Evolutionary conservation across 768 basidiomycete species (phyloP), one percentile per base, ranked within the genome.

Genomic region (Boletus fagicola): DNA sequence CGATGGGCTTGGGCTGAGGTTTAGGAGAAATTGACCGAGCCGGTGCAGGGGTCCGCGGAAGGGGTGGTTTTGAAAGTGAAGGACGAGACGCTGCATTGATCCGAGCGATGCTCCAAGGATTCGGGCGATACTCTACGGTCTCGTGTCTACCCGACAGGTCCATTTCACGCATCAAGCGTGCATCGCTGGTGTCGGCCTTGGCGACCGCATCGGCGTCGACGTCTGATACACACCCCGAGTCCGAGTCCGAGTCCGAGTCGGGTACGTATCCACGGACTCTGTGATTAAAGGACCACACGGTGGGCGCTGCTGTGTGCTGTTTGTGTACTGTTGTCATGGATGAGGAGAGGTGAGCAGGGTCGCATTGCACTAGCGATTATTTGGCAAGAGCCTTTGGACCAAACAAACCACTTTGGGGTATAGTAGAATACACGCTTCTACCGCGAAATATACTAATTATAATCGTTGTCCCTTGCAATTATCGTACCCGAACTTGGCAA

Each of bases 101-200:
- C 63, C 84, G 87, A 4, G 90, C 90, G 54, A 92, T 90, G 54
- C 81, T 83, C 80, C 89, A 92, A 0, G 90, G 90, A 65, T 90
- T 92, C 0, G 88, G 82, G 49, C 83, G 87, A 74, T 84, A 90
- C 7, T 74, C 67, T 1, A 85, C 88, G 33, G 76, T 69, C 52
- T 91, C 90, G 51, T 81, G 73, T 47, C 90, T 77, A 2, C 74
- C 65, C 0, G 85, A 79, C 2, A 90, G 71, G 61, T 90, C 87
- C 49, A 90, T 68, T 24, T 85, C 83, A 2, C 77, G 71, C 48
- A 82, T 49, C 0, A 75, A 62, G 11, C 53, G 65, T 2, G 70
- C 61, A 9, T 75, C 72, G 20, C 65, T 62, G 18, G 69, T 51
- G 24, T 54, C 51, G 6, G 52, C 36, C 16, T 28, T 49, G 53